A percentile compares a stretch with the other conserved stretches of the same genome.
Conservation (phyloP, 2,329 filamentous ascomycete genomes). For the Colletotrichum sp. region DNA sequence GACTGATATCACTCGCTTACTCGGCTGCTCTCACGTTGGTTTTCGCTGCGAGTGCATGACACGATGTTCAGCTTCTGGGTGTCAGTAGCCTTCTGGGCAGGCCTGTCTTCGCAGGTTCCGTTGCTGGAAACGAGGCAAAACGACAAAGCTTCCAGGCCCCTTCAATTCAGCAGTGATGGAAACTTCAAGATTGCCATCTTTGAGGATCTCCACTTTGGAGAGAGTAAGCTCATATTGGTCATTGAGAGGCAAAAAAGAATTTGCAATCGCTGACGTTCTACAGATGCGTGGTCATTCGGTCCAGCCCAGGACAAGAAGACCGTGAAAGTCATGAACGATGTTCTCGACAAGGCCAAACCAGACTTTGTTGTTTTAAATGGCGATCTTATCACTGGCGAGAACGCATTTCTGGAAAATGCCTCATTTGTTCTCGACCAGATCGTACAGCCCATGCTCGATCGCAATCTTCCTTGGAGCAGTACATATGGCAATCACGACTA, state of each 20-base stretch:
- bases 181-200: constrained; percentile 65
- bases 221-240: constrained; percentile 49
- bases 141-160: constrained; percentile 14
- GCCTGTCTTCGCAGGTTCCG: background rate
- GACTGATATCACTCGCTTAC: background rate
- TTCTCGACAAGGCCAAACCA: constrained; percentile 58
- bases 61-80: background rate
- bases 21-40: background rate
- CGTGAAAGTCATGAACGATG: constrained; percentile 57
- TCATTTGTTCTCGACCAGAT: constrained; percentile 65
- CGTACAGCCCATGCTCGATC: constrained; percentile 60
- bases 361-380: constrained; percentile 73
- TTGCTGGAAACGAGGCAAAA: background rate
- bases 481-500: constrained; percentile 77
- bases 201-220: constrained; percentile 74
- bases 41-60: background rate
- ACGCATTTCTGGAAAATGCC: constrained; percentile 58
- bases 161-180: constrained; percentile 45
- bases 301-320: constrained; percentile 62
- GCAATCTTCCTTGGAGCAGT: constrained; percentile 65
- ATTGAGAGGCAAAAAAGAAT: background rate
- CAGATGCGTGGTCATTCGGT: constrained; percentile 51
- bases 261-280: background rate
- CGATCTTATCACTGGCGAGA: constrained; percentile 74
- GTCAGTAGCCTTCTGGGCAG: background rate